These are phyloP conservation scores for Lactarius evosmus DNA, from an alignment of 768 basidiomycete species.

Conservation along the genomic window DNA sequence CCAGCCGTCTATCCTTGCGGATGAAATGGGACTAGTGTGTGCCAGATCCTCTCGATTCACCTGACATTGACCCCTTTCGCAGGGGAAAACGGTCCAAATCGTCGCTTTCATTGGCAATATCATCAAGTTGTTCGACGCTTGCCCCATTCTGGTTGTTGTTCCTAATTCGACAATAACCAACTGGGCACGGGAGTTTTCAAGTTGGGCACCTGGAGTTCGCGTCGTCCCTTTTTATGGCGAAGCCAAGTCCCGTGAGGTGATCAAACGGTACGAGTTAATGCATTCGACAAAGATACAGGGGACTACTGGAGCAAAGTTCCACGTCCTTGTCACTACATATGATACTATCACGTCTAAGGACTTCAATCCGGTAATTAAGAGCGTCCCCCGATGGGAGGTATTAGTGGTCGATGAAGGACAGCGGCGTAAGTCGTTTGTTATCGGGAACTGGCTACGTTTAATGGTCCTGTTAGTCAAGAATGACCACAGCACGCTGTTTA, in stretches of 20 bases:
- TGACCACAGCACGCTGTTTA: constrained; percentile 76
- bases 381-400: constrained; percentile 88
- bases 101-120: constrained; percentile 76
- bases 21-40: constrained; percentile 92
- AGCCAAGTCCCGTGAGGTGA: constrained; percentile 70
- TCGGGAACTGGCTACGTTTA: constrained; percentile 20
- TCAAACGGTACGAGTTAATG: constrained; percentile 77
- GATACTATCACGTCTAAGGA: constrained; percentile 75
- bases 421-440: constrained; percentile 55
- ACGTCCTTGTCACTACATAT: constrained; percentile 92
- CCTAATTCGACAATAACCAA: constrained; percentile 96
- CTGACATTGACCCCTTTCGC: not conserved
- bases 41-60: not conserved
- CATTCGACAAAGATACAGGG: constrained; percentile 44
- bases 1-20: constrained; percentile 87
- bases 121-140: constrained; percentile 52
- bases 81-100: constrained; percentile 94
- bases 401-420: constrained; percentile 93
- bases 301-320: constrained; percentile 62
- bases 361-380: constrained; percentile 71
- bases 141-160: constrained; percentile 86
- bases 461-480: constrained; percentile 63
- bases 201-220: constrained; percentile 70
- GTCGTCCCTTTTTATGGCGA: constrained; percentile 90
- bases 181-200: constrained; percentile 92